Evolutionary conservation across 2,329 filamentous ascomycete species (phyloP), one percentile per base, ranked within the genome.

Genomic region (Fusarium protoensiforme): DNA sequence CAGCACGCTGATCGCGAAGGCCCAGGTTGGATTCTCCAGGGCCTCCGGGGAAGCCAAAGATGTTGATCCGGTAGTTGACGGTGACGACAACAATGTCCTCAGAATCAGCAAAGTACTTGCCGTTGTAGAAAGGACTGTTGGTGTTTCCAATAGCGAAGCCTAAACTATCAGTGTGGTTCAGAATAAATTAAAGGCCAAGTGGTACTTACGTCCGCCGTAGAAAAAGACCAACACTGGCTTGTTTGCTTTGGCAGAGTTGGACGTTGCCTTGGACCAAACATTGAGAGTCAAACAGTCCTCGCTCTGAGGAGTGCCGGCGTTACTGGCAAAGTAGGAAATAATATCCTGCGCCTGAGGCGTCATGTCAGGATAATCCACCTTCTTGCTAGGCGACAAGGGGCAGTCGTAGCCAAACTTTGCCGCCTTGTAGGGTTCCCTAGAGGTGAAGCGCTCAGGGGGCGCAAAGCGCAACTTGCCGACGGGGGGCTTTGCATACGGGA

Each of bases 81-180:
- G 84, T 84, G 2, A 88, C 82, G 1, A 88, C 78, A 3, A 88
- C 76, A 1, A 86, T 78, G 41, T 87, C 85, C 59, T 87, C 78
- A 0, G 82, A 76, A 5, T 81, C 79, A 5, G 83, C 85, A 54
- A 87, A 82, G 69, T 82, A 80, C 38, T 83, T 82, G 29, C 85
- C 86, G 36, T 80, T 83, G 69, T 86, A 87, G 7, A 80, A 79
- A 0, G 81, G 80, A 20, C 78, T 80, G 58, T 82, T 77, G 0
- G 83, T 80, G 67, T 79, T 82, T 63, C 85, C 84, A 46, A 77
- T 78, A 3, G 71, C 77, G 61, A 84, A 86, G 0, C 79, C 83
- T 80, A 2, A 1, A 13, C 2, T 0, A 5, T 56, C 1, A 76
- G 57, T 4, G 2, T 7, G 2, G 7, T 6, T 9, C 3, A 13